These are phyloP conservation scores for Haemoproteus tartakovskyi DNA, from an alignment of 169 alveolate genomes.

Conservation along the genomic window DNA sequence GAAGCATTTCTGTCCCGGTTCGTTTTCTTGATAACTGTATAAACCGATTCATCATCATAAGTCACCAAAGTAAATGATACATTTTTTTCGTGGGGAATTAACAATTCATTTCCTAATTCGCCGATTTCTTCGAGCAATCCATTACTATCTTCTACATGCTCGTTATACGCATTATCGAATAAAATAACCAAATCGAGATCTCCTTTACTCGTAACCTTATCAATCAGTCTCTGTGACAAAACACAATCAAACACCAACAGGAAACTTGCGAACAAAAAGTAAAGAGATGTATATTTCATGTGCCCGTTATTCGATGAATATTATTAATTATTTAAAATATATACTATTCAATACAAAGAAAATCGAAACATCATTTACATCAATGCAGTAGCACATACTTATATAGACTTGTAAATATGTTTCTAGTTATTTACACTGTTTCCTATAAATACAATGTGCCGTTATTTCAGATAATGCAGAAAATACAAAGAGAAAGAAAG, in stretches of 20 bases:
- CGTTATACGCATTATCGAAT: constrained; percentile 1
- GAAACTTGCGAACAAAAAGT: background rate
- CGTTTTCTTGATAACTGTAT: background rate
- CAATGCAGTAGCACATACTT: too few species aligned
- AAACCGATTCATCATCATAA: constrained; percentile 12
- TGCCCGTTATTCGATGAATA: too few species aligned
- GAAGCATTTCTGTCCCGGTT: background rate
- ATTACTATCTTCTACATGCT: background rate
- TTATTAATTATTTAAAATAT: too few species aligned
- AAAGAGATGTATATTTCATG: too few species aligned
- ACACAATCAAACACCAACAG: background rate
- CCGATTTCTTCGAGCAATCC: constrained; percentile 7
- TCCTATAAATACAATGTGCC: too few species aligned
- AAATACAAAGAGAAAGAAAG: too few species aligned
- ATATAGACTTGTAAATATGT: too few species aligned
- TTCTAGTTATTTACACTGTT: too few species aligned
- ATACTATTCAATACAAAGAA: too few species aligned
- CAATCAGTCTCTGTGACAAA: constrained; percentile 1
- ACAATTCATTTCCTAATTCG: constrained; percentile 7
- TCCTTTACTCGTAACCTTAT: constrained; percentile 13
- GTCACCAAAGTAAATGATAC: constrained; percentile 7
- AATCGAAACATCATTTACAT: too few species aligned
- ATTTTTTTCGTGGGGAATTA: background rate
- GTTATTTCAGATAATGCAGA: too few species aligned
- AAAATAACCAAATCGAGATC: constrained; percentile 38